Evolutionary conservation across 2,329 filamentous ascomycete species (phyloP).

Genomic region (Claviceps sp.): DNA sequence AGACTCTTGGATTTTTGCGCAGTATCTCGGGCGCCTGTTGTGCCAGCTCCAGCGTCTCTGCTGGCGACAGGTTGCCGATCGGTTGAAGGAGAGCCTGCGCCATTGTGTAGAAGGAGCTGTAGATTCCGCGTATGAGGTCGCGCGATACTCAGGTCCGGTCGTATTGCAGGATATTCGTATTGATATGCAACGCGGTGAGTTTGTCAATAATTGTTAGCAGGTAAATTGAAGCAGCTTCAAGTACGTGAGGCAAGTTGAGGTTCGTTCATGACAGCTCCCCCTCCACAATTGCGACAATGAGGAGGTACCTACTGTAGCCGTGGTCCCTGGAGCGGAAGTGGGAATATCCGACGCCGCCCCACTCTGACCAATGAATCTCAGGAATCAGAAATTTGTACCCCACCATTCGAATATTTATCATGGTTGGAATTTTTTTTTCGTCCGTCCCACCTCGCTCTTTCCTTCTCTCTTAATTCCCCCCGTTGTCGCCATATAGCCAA

Average conservation of each 20-base stretch:
- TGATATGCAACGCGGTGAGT: neutral
- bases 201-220: neutral
- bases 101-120: constrained; percentile 21
- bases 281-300: neutral
- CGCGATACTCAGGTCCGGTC: neutral
- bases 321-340: neutral
- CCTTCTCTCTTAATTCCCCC: neutral
- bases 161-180: neutral
- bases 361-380: neutral
- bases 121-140: neutral
- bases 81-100: constrained; percentile 40
- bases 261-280: neutral
- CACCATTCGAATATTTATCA: constrained; percentile 2
- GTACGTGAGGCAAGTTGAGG: neutral
- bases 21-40: constrained; percentile 47
- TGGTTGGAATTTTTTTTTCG: neutral
- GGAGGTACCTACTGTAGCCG: neutral
- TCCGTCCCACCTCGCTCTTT: neutral
- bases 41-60: constrained; percentile 42
- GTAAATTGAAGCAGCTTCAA: neutral
- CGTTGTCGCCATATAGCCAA: neutral
- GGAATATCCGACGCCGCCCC: constrained; percentile 3
- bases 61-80: constrained; percentile 41
- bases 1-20: constrained; percentile 36
- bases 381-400: neutral